Evolutionary conservation across 371 early-diverging fungal species (phyloP), one percentile per base, ranked within the genome.

Genomic region (Mucor circinelloides): DNA sequence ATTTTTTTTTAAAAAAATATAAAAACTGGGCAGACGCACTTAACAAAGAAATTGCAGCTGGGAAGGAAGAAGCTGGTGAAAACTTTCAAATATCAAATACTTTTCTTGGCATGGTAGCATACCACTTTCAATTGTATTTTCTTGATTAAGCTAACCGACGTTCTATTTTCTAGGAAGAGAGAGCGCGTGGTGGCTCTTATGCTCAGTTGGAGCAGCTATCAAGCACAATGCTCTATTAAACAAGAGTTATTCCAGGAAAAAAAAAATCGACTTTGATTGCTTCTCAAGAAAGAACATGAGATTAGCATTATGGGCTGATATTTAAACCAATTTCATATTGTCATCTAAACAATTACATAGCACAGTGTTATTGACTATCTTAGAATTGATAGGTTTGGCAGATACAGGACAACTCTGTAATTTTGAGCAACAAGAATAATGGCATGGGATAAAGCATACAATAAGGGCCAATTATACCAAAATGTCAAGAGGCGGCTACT

Each of bases 131-230:
- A 25, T 46, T 60, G 28, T 36, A 36, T 36, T 36, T 36, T 36
- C 36, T 10, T 36, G 5, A 36, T 46, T 46, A 46, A 60, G 31
- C 44, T 2, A 60, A 60, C 48, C 60, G 25, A 27, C 44, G 44
- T 46, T 46, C 23, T 46, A 42, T 46, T 60, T 30, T 60, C n/a
- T 46, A n/a, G n/a, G n/a, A n/a, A n/a, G n/a, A 60, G 60, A 60
- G 60, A 46, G 60, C 42, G 36, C 60, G 60, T 46, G 46, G 44
- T 46, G 1, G 48, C 25, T 60, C 44, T 60, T 60, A 60, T 60
- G 48, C 60, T 60, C 60, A 27, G 60, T 60, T 28, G 60, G 60
- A 60, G 44, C 46, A 42, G 60, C 31, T 42, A 60, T 60, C 60
- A 60, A 60, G 31, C 46, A 30, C 44, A 46, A 60, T 60, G 60